Base-by-base conservation (phyloP, 768 basidiomycete genomes). In the Amanita rubescens region DNA sequence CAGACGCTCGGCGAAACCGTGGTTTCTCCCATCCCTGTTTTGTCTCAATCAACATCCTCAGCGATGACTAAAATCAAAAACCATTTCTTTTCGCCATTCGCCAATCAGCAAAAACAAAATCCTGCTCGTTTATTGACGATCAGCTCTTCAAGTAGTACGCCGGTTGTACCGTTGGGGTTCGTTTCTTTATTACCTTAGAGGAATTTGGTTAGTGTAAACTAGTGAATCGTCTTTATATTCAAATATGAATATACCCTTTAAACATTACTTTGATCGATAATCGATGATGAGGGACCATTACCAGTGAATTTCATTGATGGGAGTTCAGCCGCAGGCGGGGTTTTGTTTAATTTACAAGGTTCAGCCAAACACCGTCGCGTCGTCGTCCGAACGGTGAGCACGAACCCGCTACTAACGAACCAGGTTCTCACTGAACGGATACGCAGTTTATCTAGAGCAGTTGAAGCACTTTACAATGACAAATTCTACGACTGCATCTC, bases 401-500 rank as follows among this genome's bases (percentile, higher is more conserved):
- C n/a, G n/a, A n/a, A n/a, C n/a, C n/a, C n/a, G n/a, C n/a, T n/a
- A n/a, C n/a, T n/a, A n/a, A n/a, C n/a, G n/a, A n/a, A n/a, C n/a
- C n/a, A n/a, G n/a, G n/a, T n/a, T n/a, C n/a, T n/a, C n/a, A n/a
- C n/a, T n/a, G n/a, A n/a, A n/a, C n/a, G n/a, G n/a, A 30, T 30
- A 30, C 27, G n/a, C 27, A 30, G 8, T 8, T 30, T 30, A 8
- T 32, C 27, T 17, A 39, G 38, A 39, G 6, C 11, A n/a, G n/a
- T 20, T 30, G n/a, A 11, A 15, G 22, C 43, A 44, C 1, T 14
- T 44, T 25, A 15, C 25, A 32, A 90, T 90, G 87, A 71, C 85
- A 55, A 81, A 85, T 45, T 74, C 85, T 56, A 83, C 82, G 39
- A 85, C 85, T 34, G 92, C 93, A 49, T 91, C 92, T 22, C 90